Evolutionary conservation across 2,329 filamentous ascomycete genomes (phyloP), one percentile per base, ranked within the genome.

Genomic region (Monosporascus sp.): DNA sequence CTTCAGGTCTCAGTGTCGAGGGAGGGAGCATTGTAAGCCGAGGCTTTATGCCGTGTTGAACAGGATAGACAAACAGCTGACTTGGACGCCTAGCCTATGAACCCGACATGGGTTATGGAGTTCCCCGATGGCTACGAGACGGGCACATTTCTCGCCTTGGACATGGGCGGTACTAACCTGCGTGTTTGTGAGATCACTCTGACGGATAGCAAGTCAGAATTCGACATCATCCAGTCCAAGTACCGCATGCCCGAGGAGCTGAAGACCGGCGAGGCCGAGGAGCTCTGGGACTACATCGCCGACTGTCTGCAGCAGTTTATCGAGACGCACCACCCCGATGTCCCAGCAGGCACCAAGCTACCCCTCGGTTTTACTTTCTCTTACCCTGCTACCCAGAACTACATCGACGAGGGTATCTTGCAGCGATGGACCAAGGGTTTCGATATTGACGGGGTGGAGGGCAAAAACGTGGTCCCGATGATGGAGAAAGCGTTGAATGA

Each of bases 401-500:
- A 91, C 73, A 92, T 97, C 66, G 90, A 97, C 62, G 89, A 96
- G 71, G 93, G 92, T 62, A 81, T 96, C 39, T 80, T 97, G 54
- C 92, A 97, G 73, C 86, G 91, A 63, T 97, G 93, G 93, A 97
- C 93, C 62, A 97, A 97, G 77, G 93, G 93, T 3, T 97, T 97
- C 67, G 92, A 97, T 68, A 96, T 97, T 70, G 81, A 85, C 25
- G 92, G 90, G 39, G 90, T 97, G 45, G 92, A 97, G 76, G 92
- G 92, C 50, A 65, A 93, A 48, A 93, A 97, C 65, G 88, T 96
- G 27, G 91, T 96, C 9, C 89, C 90, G 49, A 88, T 93, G 74
- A 87, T 97, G 53, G 89, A 96, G 72, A 82, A 80, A 50, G 89
- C 90, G 22, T 75, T 97, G 54, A 77, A 80, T 55, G 85, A 85